Evolutionary conservation across 805 yeast species (phyloP), one percentile per base, ranked within the genome.

Genomic region (Dipodascus albidus): DNA sequence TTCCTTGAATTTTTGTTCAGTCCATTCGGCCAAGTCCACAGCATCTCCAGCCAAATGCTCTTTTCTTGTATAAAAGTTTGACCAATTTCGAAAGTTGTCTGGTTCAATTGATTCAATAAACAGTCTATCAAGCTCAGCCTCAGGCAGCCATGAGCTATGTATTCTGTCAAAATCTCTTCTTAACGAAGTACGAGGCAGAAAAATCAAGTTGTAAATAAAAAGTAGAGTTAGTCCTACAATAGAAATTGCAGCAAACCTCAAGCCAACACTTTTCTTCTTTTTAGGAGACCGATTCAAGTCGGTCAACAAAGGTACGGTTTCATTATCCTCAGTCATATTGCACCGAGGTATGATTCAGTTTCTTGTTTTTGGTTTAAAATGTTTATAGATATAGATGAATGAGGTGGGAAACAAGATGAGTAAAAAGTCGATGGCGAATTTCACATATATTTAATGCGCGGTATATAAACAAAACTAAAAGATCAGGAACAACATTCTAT

Each of bases 101-200:
- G 64, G 60, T 35, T 67, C 64, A 47, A 79, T 61, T 2, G 71
- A 60, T 21, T 69, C 70, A 50, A 86, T 63, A 58, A 76, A 82
- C 19, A 79, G 66, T 33, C 96, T 72, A 59, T 85, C 81, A 27
- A 85, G 74, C 57, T 89, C 96, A 8, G 80, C 75, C 53, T 74
- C 75, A 1, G 95, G 82, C 50, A 87, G 64, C 52, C 72, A 76
- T 35, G 81, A 75, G 31, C 83, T 81, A 67, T 87, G 87, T 58
- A 87, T 66, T 50, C 96, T 70, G 60, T 91, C 76, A 61, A 85
- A 79, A 66, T 90, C 96, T 58, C 96, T 71, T 50, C 85, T 80
- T 19, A 87, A 70, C 1, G 96, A 86, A 1, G 97, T 87, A 54
- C 96, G 68, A 1, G 96, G 96, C 15, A 88, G 71, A 64, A 89